phyloP scores from a whole-genome alignment of 352 stramenopile species.

The Globisporangium orthogonon region DNA sequence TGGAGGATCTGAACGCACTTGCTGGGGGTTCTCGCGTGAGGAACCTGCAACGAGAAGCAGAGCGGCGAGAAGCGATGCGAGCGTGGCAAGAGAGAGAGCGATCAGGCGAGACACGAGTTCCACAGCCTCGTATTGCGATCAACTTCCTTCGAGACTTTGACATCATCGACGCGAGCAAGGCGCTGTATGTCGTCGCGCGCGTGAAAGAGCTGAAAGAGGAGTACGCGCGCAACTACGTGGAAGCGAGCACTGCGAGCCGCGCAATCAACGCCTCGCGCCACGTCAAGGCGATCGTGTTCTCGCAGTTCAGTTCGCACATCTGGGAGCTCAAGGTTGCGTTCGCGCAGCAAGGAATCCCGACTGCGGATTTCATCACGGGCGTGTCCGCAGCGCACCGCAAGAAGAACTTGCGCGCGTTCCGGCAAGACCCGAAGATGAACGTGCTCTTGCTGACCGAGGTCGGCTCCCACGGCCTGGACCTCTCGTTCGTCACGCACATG shows the following conservation, averaged over 20 bases:
- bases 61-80: not conserved
- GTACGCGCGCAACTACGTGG: constrained; percentile 20
- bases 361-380: constrained; percentile 58
- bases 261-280: constrained; percentile 15
- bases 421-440: constrained; percentile 62
- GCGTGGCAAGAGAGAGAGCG: constrained; percentile 5
- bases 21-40: not conserved
- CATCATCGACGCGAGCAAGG: constrained; percentile 61
- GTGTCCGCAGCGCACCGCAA: constrained; percentile 36
- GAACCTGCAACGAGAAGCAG: not conserved
- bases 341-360: constrained; percentile 54
- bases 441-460: constrained; percentile 93
- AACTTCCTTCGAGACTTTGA: constrained; percentile 24
- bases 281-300: constrained; percentile 81
- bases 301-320: constrained; percentile 78
- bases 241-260: constrained; percentile 1
- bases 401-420: constrained; percentile 49
- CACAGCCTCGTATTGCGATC: constrained; percentile 11
- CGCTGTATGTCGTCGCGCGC: constrained; percentile 57
- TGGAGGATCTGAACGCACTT: constrained; percentile 15
- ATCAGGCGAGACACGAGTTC: not conserved
- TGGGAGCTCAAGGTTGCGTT: constrained; percentile 69
- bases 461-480: constrained; percentile 93
- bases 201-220: constrained; percentile 60
- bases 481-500: constrained; percentile 98